Evolutionary conservation across 306 rosid genomes (phyloP).

Genomic region (Dalbergia cochinchinensis): DNA sequence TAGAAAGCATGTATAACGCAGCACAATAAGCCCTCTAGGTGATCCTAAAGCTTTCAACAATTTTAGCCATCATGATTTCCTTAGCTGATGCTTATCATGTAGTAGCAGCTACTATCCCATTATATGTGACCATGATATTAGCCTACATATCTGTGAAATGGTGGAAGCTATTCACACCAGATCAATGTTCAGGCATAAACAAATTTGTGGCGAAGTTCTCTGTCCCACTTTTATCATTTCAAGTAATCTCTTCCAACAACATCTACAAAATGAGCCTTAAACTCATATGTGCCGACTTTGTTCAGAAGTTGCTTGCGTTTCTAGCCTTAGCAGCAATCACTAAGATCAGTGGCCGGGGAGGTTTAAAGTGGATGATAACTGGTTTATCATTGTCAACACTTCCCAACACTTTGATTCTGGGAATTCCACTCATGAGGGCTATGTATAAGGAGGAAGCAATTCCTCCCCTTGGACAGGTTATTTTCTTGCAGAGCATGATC

Average conservation of each 20-base stretch:
- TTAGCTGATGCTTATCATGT: slow-evolving; percentile 69
- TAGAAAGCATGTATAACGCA: slow-evolving; percentile 49
- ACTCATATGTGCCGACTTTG: slow-evolving; percentile 69
- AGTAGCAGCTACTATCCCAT: slow-evolving; percentile 74
- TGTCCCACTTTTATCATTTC: slow-evolving; percentile 87
- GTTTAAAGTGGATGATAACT: slow-evolving; percentile 69
- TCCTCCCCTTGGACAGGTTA: slow-evolving; percentile 68
- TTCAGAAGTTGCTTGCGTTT: slow-evolving; percentile 77
- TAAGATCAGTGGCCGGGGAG: slow-evolving; percentile 64
- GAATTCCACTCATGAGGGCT: slow-evolving; percentile 81
- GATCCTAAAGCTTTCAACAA: slow-evolving; percentile 40
- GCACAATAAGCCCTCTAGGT: slow-evolving; percentile 42
- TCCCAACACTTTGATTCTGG: slow-evolving; percentile 90
- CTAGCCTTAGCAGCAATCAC: slow-evolving; percentile 53
- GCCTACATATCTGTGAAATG: slow-evolving; percentile 83
- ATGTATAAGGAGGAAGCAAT: slow-evolving; percentile 80
- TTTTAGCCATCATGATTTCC: slow-evolving; percentile 69
- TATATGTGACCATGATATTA: slow-evolving; percentile 80
- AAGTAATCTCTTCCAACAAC: slow-evolving; percentile 74
- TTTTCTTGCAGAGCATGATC: slow-evolving; percentile 85
- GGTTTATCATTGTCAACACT: slow-evolving; percentile 87
- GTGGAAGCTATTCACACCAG: slow-evolving; percentile 95
- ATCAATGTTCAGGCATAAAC: slow-evolving; percentile 94
- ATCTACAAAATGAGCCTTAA: slow-evolving; percentile 78
- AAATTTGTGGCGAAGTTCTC: slow-evolving; percentile 93